These are phyloP conservation scores for Candida verbasci DNA, from an alignment of 805 yeast species.

Conservation along the genomic window DNA sequence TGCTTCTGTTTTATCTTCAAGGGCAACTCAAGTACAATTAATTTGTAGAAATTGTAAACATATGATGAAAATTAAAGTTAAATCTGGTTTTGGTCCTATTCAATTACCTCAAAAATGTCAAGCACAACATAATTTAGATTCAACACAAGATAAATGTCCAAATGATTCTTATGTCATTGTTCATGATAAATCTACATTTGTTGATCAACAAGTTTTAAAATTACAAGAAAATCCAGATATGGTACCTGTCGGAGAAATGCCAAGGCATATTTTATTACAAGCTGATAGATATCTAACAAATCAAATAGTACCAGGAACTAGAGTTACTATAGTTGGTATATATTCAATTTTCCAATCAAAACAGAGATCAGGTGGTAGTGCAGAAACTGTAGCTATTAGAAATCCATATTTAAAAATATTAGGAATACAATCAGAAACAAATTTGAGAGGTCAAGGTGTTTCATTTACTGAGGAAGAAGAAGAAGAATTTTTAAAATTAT, in stretches of 20 bases:
- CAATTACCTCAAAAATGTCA: constrained; percentile 66
- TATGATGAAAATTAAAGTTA: constrained; percentile 58
- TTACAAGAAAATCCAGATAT: constrained; percentile 97
- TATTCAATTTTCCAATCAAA: constrained; percentile 82
- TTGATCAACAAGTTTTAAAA: constrained; percentile 92
- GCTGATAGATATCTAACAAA: constrained; percentile 89
- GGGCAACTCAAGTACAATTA: constrained; percentile 78
- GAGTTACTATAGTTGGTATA: constrained; percentile 88
- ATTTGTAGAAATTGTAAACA: constrained; percentile 89
- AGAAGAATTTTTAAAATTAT: constrained; percentile 77
- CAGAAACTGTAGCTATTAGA: constrained; percentile 78
- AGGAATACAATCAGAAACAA: constrained; percentile 83
- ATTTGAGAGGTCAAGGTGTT: constrained; percentile 51
- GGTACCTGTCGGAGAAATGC: constrained; percentile 99
- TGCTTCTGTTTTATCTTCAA: constrained; percentile 81
- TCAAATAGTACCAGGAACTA: constrained; percentile 88
- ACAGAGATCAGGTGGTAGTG: constrained; percentile 31
- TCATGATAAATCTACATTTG: constrained; percentile 89
- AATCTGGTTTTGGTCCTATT: constrained; percentile 67
- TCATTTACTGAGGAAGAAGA: constrained; percentile 90
- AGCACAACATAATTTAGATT: constrained; percentile 32
- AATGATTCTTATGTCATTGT: constrained; percentile 89
- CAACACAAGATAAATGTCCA: constrained; percentile 67
- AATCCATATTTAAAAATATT: constrained; percentile 85
- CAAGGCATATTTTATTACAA: constrained; percentile 83